Evolutionary conservation across 2,329 filamentous ascomycete species (phyloP), one percentile per base, ranked within the genome.

Genomic region (Coniochaeta sp.): DNA sequence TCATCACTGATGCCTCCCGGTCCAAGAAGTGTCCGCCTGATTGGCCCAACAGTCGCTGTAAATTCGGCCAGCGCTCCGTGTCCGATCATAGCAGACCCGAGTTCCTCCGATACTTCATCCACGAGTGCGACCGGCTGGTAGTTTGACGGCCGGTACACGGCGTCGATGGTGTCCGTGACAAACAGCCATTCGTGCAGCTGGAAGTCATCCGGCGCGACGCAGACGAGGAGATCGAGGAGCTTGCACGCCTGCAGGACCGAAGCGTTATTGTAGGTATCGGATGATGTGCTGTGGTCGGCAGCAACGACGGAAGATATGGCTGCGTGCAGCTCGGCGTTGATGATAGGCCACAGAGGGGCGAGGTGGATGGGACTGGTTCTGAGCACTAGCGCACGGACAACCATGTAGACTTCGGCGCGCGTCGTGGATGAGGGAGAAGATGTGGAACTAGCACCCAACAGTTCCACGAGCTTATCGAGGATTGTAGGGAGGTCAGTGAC

Each of bases 171-270:
- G 68, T 99, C 94, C 1, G 91, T 95, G 51, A 99, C 85, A 67
- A 96, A 99, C 4, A 97, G 81, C 94, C 94, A 99, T 72, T 96
- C 90, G 62, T 95, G 87, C n/a, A 97, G 80, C 67, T 97, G 94
- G 70, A 97, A 99, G 66, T 99, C 94, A 59, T 99, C 94, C 0
- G 91, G 92, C 4, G 88, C 86, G 7, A 91, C 76, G 40, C 90
- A 85, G 13, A 97, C 79, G n/a, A 99, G 76, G 18, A 91, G 75
- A 63, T 99, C 94, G 3, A 99, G 78, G 3, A 99, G 78, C 65
- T 97, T 99, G 71, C 91, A 96, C 0, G 91, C 91, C 66, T 99
- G 92, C 3, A 99, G 72, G 14, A 96, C 74, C 2, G 87, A 84
- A 2, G 82, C 72, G 58, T 89, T 87, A 62, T 82, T 89, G 69